Base-by-base conservation (phyloP, 164 flowering plant genomes). In the Vitis amurensis region DNA sequence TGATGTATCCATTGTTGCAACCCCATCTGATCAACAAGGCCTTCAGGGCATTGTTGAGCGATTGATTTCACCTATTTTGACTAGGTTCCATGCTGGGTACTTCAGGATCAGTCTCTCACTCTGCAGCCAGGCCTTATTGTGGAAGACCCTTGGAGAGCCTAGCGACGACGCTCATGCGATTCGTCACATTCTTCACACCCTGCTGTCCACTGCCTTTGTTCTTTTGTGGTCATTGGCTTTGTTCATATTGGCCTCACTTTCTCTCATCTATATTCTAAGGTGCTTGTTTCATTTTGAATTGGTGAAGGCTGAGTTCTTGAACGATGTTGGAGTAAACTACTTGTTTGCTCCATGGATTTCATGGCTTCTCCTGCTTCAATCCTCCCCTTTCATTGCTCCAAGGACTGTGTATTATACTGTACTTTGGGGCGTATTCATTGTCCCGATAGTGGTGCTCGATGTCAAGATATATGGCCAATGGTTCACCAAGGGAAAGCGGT, bases 401-500 rank as follows among this genome's bases (percentile, higher is more conserved):
- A 44, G 37, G 0, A n/a, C 63, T 0, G 6, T 14, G 8, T 67
- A 13, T 53, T 76, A 73, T 9, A 51, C 27, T 1, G 57, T 71
- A 0, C 78, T 80, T 2, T 79, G 77, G 64, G 77, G 76, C 64
- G 64, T 60, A 0, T 69, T 76, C 13, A 64, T 58, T 1, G 23
- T 57, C 16, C 83, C 83, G 0, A 15, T 80, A 1, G 19, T 77
- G 49, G 64, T 59, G 6, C 78, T 80, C 0, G 83, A 80, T 50
- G 68, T 76, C 13, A 80, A 77, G 55, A 76, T 80, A 12, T 80
- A 80, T 13, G 83, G 83, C 16, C 83, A 80, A 50, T 80, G 83
- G 80, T 68, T 80, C 15, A 76, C 83, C 0, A 77, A 71, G 69
- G 83, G 78, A 49, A 74, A 68, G 77, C 57, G 78, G 63, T 68